These are phyloP conservation scores for Neonectria coccinea DNA, from an alignment of 2,329 filamentous ascomycete species.

Conservation along the genomic window DNA sequence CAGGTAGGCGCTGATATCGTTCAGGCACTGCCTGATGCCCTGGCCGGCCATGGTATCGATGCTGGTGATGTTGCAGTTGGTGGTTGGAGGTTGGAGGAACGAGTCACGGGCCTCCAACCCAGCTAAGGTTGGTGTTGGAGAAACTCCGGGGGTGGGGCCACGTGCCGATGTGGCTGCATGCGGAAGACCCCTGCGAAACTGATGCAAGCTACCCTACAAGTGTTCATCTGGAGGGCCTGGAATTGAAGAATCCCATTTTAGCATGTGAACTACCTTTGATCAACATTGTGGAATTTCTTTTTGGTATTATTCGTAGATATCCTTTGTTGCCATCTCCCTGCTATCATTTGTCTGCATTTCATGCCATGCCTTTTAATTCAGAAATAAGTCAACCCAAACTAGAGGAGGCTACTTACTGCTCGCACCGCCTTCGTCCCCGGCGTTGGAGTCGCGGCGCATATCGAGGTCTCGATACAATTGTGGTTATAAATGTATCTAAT, in stretches of 20 bases:
- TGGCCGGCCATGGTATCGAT: conserved; percentile 47
- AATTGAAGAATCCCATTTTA: background rate
- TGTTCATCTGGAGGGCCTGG: background rate
- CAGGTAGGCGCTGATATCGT: conserved; percentile 78
- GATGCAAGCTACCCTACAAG: conserved; percentile 17
- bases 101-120: background rate
- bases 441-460: background rate
- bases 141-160: conserved; percentile 28
- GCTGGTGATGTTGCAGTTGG: conserved; percentile 12
- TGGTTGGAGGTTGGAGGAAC: background rate
- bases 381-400: background rate
- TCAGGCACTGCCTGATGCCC: conserved; percentile 47
- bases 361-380: background rate
- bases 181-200: background rate
- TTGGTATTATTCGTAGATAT: too few relatives aligned
- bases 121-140: conserved; percentile 5
- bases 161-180: conserved; percentile 29
- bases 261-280: too few relatives aligned
- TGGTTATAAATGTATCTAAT: conserved; percentile 71
- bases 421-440: background rate
- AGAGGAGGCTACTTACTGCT: too few relatives aligned
- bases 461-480: background rate
- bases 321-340: too few relatives aligned
- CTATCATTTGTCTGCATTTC: background rate
- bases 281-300: too few relatives aligned